A percentile compares a stretch with the other conserved stretches of the same genome.
Conservation (phyloP, 2,329 filamentous ascomycete species). For the Trichoderma sp. region DNA sequence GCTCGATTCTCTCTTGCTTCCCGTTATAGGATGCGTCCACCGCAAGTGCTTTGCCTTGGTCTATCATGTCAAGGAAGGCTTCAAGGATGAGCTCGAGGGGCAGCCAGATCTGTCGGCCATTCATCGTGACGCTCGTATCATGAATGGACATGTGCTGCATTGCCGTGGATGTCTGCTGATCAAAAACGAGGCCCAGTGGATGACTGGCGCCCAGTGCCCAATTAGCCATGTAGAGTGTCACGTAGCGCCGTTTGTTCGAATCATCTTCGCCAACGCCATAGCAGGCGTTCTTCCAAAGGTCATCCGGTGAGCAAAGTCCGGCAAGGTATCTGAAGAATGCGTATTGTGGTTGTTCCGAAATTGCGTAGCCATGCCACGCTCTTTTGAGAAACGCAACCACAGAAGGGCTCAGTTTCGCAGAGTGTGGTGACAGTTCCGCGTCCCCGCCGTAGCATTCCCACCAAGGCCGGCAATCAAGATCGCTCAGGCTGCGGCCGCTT, state of each 20-base stretch:
- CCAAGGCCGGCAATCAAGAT: constrained; percentile 2
- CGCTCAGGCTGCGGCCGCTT: constrained; percentile 9
- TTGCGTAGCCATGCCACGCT: constrained; percentile 8
- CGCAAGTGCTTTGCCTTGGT: constrained; percentile 8
- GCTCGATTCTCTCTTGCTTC: background rate
- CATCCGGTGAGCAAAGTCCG: constrained; percentile 1
- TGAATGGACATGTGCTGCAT: constrained; percentile 14
- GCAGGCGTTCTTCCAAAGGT: constrained; percentile 1
- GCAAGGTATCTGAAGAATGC: constrained; percentile 7
- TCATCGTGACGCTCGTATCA: constrained; percentile 9
- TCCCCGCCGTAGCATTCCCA: constrained; percentile 12
- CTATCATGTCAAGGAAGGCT: constrained; percentile 8
- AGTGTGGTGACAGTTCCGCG: background rate
- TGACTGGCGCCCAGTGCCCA: constrained; percentile 8
- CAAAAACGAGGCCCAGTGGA: constrained; percentile 8
- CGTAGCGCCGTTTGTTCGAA: constrained; percentile 6
- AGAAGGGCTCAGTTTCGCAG: constrained; percentile 5
- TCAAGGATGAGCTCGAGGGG: constrained; percentile 7
- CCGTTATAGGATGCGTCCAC: constrained; percentile 1
- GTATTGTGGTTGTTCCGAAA: background rate
- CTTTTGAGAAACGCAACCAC: background rate
- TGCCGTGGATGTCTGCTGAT: constrained; percentile 4
- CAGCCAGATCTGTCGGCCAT: background rate
- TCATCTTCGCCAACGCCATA: constrained; percentile 5
- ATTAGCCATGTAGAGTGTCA: constrained; percentile 14